These are phyloP conservation scores for Candida stauntonica DNA, from an alignment of 805 yeast genomes.

Conservation along the genomic window DNA sequence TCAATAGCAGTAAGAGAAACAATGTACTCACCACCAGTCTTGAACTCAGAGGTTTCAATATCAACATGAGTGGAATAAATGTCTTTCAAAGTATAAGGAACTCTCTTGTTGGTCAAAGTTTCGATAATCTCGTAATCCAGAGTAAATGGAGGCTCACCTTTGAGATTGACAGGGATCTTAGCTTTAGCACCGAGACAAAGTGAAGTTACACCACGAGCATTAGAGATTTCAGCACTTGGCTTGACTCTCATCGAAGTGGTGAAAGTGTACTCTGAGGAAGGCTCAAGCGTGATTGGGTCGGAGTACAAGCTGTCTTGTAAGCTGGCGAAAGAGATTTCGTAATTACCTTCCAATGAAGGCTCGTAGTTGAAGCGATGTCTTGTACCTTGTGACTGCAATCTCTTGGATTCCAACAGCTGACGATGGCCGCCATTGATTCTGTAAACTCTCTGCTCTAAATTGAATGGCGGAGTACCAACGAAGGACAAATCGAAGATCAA, in stretches of 20 bases:
- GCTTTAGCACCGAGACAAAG: conserved; percentile 46
- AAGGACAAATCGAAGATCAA: conserved; percentile 64
- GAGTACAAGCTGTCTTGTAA: conserved; percentile 63
- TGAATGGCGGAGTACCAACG: conserved; percentile 81
- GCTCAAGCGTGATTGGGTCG: conserved; percentile 33
- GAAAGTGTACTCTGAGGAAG: conserved; percentile 45
- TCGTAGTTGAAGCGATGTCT: conserved; percentile 59
- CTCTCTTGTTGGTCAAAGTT: conserved; percentile 44
- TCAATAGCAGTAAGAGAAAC: conserved; percentile 58
- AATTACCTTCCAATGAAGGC: conserved; percentile 80
- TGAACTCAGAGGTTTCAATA: conserved; percentile 52
- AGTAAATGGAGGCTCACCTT: conserved; percentile 78
- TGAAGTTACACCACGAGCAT: conserved; percentile 12
- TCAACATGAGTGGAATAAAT: conserved; percentile 34
- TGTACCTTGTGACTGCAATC: conserved; percentile 36
- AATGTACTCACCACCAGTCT: conserved; percentile 69
- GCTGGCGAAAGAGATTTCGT: conserved; percentile 63
- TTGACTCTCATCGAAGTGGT: conserved; percentile 68
- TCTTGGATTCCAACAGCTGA: conserved; percentile 33
- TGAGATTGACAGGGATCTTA: conserved; percentile 51
- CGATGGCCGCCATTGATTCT: conserved; percentile 38
- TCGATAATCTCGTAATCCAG: conserved; percentile 67
- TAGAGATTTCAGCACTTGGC: conserved; percentile 44
- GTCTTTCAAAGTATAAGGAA: conserved; percentile 38
- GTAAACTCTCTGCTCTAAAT: conserved; percentile 57